phyloP scores from a whole-genome alignment of 106 monocot genomes.

The Xerophyta viscosa region DNA sequence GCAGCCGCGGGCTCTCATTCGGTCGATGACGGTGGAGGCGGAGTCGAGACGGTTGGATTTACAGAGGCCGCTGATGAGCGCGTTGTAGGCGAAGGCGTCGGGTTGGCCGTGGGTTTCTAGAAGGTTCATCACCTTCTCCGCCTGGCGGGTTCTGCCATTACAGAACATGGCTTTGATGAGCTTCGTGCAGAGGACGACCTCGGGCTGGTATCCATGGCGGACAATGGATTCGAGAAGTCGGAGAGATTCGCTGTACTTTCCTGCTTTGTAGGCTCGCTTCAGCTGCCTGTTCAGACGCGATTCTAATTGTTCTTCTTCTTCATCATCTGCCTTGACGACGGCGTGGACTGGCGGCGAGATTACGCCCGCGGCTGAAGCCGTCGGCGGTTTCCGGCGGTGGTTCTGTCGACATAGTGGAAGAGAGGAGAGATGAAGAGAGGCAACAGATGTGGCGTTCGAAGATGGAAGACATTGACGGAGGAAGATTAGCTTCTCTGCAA shows the following conservation, averaged over 20 bases:
- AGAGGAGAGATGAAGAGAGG: no score
- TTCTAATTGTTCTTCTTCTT: no score
- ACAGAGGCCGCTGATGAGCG: slow-evolving; percentile 37
- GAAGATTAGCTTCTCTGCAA: no score
- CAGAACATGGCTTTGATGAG: slow-evolving; percentile 56
- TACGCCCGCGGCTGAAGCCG: no score
- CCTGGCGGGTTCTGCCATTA: slow-evolving; percentile 20
- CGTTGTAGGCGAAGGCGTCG: slow-evolving; percentile 55
- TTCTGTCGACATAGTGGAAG: no score
- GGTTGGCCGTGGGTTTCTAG: slow-evolving; percentile 44
- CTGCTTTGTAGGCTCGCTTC: slow-evolving; percentile 45
- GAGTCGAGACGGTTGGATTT: slow-evolving; percentile 15
- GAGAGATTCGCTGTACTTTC: slow-evolving; percentile 55
- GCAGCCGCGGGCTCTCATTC: slow-evolving; percentile 29
- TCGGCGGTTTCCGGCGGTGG: no score
- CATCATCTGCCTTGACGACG: no score
- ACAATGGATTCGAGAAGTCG: slow-evolving; percentile 61
- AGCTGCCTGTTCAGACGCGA: slow-evolving; percentile 45
- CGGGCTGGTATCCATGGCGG: slow-evolving; percentile 28
- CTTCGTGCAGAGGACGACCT: slow-evolving; percentile 64
- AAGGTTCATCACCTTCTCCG: slow-evolving; percentile 38
- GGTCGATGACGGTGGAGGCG: slow-evolving; percentile 18
- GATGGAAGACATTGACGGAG: no score
- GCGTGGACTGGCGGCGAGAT: no score
- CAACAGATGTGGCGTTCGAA: no score